Conservation (phyloP, 2,329 filamentous ascomycete genomes). For the Periconia macrospinosa region DNA sequence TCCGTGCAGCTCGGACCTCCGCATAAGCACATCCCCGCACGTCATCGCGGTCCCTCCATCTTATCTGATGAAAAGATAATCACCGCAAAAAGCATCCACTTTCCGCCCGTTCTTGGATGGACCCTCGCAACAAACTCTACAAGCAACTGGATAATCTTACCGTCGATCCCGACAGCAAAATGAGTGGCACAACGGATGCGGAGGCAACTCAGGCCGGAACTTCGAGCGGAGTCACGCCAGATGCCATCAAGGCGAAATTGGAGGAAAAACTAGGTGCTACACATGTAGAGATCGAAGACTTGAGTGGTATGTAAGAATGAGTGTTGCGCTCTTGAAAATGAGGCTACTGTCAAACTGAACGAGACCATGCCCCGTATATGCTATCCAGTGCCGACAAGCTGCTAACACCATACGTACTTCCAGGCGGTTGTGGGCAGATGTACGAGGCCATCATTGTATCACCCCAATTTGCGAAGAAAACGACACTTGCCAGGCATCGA, state of each 20-base stretch:
- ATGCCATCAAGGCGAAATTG: conserved; percentile 69
- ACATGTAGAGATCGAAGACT: conserved; percentile 86
- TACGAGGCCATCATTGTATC: conserved; percentile 70
- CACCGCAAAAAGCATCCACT: conserved; percentile 16
- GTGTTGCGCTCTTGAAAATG: not conserved
- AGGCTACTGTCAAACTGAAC: not conserved
- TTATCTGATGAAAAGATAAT: conserved; percentile 41
- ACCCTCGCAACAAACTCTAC: conserved; percentile 39
- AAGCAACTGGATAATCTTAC: conserved; percentile 32
- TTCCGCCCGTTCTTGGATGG: conserved; percentile 20
- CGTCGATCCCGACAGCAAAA: conserved; percentile 26
- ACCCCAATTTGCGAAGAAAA: conserved; percentile 56
- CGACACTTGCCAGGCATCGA: conserved; percentile 79
- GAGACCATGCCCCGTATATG: not conserved
- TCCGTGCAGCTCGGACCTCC: not conserved
- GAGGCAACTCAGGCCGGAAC: conserved; percentile 57
- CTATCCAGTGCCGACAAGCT: conserved; percentile 14
- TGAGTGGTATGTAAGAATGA: conserved; percentile 69
- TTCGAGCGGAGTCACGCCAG: conserved; percentile 68
- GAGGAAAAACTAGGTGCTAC: conserved; percentile 70
- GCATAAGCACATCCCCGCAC: conserved; percentile 5
- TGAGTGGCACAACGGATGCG: conserved; percentile 49
- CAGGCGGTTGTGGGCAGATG: conserved; percentile 72
- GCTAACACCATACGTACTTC: not conserved
- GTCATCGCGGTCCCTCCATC: conserved; percentile 22